Percentiles rank a stretch among this genome's conserved stretches.
phyloP scores from a whole-genome alignment of 306 rosid species.

The Lablab purpureus region DNA sequence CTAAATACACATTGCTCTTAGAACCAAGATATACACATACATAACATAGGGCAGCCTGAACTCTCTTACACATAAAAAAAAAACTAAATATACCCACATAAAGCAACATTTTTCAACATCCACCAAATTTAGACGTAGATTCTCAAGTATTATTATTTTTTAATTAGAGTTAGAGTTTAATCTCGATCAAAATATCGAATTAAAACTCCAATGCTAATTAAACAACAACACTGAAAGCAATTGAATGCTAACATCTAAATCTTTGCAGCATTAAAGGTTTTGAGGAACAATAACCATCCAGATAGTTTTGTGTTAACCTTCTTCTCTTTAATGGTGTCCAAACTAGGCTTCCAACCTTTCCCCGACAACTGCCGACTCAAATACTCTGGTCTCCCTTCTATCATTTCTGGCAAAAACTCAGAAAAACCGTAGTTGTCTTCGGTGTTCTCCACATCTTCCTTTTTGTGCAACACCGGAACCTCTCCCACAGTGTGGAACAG shows the following conservation, averaged over 20 bases:
- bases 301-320: conserved; percentile 58
- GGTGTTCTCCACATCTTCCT: conserved; percentile 37
- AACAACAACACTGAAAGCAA: neutral
- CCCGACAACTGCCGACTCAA: conserved; percentile 81
- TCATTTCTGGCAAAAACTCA: conserved; percentile 55
- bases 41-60: neutral
- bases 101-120: neutral
- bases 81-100: neutral
- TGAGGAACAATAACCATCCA: conserved; percentile 62
- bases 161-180: neutral
- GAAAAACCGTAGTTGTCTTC: conserved; percentile 40
- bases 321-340: conserved; percentile 86
- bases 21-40: neutral
- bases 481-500: conserved; percentile 44
- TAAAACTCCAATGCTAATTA: neutral
- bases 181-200: neutral
- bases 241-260: neutral
- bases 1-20: too few relatives aligned
- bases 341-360: conserved; percentile 85
- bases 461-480: conserved; percentile 34
- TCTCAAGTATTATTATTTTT: neutral
- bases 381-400: conserved; percentile 66
- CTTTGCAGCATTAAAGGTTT: neutral
- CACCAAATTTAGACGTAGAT: neutral
- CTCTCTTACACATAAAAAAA: neutral